These are phyloP conservation scores for Cenchrus purpureus DNA, from an alignment of 176 grass and related monocot genomes.

Conservation along the genomic window DNA sequence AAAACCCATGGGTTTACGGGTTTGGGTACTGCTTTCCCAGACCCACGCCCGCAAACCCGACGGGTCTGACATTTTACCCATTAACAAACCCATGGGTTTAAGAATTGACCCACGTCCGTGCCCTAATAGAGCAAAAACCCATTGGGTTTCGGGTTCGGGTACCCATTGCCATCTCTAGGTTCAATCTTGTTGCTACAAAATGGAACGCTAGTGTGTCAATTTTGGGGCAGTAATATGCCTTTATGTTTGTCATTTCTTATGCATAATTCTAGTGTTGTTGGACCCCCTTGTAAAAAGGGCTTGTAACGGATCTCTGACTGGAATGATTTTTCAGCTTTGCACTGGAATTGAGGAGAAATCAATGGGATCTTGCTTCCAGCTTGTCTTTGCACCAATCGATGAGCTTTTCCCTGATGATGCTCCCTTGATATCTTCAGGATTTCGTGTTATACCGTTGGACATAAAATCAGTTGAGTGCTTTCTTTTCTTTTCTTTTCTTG, in stretches of 20 bases:
- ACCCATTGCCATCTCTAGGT: neutral
- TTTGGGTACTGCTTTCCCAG: no score
- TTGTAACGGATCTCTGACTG: slow-evolving; percentile 7
- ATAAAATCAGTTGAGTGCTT: slow-evolving; percentile 74
- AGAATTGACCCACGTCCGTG: no score
- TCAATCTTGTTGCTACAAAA: neutral
- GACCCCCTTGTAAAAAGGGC: neutral
- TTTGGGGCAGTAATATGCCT: neutral
- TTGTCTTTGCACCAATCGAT: slow-evolving; percentile 97
- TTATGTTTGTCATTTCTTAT: neutral
- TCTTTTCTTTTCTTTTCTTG: slow-evolving; percentile 13
- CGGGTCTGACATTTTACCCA: no score
- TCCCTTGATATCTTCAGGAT: slow-evolving; percentile 88
- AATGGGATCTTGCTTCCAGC: slow-evolving; percentile 91
- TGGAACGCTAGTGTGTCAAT: neutral
- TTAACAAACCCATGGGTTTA: no score
- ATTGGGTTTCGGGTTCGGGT: no score
- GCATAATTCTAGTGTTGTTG: neutral
- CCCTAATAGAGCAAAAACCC: no score
- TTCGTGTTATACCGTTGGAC: slow-evolving; percentile 90
- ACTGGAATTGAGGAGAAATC: slow-evolving; percentile 94
- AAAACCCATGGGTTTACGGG: no score
- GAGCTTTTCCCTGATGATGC: slow-evolving; percentile 97
- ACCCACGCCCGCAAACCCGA: no score
- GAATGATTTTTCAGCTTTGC: slow-evolving; percentile 83